These are phyloP conservation scores for Nicotiana tabacum DNA, from an alignment of 257 asterid genomes.

Conservation along the genomic window DNA sequence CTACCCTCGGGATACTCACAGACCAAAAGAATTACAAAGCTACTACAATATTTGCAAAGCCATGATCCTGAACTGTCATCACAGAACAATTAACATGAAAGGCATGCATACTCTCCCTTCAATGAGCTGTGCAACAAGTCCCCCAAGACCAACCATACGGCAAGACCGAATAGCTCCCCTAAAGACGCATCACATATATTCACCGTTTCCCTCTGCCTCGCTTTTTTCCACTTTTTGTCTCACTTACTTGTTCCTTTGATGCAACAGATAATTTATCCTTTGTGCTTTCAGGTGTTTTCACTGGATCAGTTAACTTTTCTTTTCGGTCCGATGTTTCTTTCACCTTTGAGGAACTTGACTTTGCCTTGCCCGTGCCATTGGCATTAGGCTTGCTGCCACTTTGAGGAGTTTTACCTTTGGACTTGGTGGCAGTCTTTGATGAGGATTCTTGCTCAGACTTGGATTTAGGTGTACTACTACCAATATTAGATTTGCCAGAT, in stretches of 20 bases:
- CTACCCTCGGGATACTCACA: too few relatives aligned
- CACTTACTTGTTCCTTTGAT: slow-evolving; percentile 45
- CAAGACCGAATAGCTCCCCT: too few relatives aligned
- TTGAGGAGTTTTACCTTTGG: slow-evolving; percentile 44
- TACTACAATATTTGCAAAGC: too few relatives aligned
- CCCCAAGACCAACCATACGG: too few relatives aligned
- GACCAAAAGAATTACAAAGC: too few relatives aligned
- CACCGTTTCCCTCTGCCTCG: slow-evolving; percentile 36
- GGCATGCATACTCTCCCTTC: too few relatives aligned
- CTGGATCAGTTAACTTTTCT: slow-evolving; percentile 35
- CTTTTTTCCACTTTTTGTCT: slow-evolving; percentile 51
- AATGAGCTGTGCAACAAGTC: too few relatives aligned
- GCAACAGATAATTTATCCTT: slow-evolving; percentile 6
- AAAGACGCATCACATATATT: background rate
- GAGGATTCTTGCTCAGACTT: slow-evolving; percentile 22
- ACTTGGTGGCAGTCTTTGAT: slow-evolving; percentile 25
- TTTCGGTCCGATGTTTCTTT: slow-evolving; percentile 37
- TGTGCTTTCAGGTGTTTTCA: slow-evolving; percentile 22
- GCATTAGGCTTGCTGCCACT: slow-evolving; percentile 31
- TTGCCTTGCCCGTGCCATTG: slow-evolving; percentile 30
- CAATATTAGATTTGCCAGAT: slow-evolving; percentile 40
- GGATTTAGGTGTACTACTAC: slow-evolving; percentile 35
- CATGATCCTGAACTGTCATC: too few relatives aligned
- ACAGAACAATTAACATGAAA: too few relatives aligned
- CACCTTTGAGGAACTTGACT: slow-evolving; percentile 49